A percentile compares a stretch with the other conserved stretches of the same genome.
phyloP scores from a whole-genome alignment of 2,329 filamentous ascomycete species.

The Fonsecaea nubica region DNA sequence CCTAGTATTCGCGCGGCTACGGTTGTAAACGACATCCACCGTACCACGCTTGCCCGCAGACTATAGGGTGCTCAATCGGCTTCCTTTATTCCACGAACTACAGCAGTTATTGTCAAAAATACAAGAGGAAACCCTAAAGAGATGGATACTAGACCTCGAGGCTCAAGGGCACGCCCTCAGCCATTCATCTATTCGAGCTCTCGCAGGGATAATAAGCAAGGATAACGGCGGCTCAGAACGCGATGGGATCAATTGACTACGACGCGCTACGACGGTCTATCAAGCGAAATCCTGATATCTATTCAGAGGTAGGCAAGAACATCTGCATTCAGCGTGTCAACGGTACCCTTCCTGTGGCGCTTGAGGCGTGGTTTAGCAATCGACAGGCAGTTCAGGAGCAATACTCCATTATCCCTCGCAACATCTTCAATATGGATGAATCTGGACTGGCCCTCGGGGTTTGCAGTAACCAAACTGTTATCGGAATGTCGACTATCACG shows the following conservation, averaged over 20 bases:
- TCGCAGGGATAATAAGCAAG: constrained; percentile 10
- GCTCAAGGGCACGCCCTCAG: constrained; percentile 23
- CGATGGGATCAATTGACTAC: constrained; percentile 35
- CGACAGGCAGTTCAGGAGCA: constrained; percentile 1
- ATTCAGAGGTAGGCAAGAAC: constrained; percentile 32
- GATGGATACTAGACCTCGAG: constrained; percentile 28
- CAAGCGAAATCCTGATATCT: constrained; percentile 37
- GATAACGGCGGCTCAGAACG: not conserved
- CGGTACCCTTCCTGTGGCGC: constrained; percentile 31
- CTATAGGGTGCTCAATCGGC: constrained; percentile 2
- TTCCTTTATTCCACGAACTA: constrained; percentile 3
- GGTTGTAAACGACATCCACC: constrained; percentile 13
- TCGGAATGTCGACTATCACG: constrained; percentile 17
- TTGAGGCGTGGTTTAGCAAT: constrained; percentile 12
- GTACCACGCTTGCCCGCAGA: constrained; percentile 6
- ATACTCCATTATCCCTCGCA: constrained; percentile 30
- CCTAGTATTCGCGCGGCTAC: constrained; percentile 18
- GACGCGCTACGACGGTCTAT: constrained; percentile 34
- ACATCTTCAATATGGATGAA: constrained; percentile 38
- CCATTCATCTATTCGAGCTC: constrained; percentile 14
- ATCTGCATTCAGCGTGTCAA: constrained; percentile 35
- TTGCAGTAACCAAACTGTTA: constrained; percentile 25
- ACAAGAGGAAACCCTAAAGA: constrained; percentile 25
- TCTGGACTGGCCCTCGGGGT: constrained; percentile 28
- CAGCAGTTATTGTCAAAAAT: constrained; percentile 18